Percentiles rank a stretch among this genome's conserved stretches.
phyloP scores from a whole-genome alignment of 257 asterid species.

The Capsicum baccatum region DNA sequence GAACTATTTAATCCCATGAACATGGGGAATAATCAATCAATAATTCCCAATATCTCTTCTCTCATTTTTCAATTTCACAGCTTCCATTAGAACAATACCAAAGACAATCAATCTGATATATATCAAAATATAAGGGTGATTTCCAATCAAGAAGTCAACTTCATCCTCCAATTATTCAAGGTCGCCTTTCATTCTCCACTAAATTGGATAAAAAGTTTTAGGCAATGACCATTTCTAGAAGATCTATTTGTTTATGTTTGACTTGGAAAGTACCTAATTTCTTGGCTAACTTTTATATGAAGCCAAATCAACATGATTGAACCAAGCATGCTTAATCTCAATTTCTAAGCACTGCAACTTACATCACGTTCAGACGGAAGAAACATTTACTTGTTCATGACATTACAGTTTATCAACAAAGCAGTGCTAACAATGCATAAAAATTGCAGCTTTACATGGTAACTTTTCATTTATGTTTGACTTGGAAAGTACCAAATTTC shows the following conservation, averaged over 20 bases:
- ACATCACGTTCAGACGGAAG: not conserved
- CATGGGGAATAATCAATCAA: too few species aligned
- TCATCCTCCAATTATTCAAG: conserved; percentile 5
- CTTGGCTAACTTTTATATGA: conserved; percentile 10
- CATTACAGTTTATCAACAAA: not conserved
- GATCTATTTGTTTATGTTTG: not conserved
- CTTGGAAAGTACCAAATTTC: conserved; percentile 9
- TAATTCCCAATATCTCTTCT: too few species aligned
- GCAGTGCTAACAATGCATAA: not conserved
- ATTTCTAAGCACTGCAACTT: not conserved
- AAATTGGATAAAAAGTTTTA: conserved; percentile 7
- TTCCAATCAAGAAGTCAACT: not conserved
- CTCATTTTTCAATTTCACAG: too few species aligned
- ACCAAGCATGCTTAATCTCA: not conserved
- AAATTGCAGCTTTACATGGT: not conserved
- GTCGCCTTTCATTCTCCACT: not conserved
- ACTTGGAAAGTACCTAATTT: conserved; percentile 16
- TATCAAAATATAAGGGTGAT: not conserved
- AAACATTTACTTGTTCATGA: not conserved
- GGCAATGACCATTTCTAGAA: not conserved
- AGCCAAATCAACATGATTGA: not conserved
- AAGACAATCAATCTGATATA: not conserved
- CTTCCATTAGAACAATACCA: conserved; percentile 11
- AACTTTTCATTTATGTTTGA: not conserved
- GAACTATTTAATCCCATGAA: too few species aligned